Evolutionary conservation across 176 grass and related monocot genomes (phyloP), one percentile per base, ranked within the genome.

Genomic region (Lolium multiflorum): DNA sequence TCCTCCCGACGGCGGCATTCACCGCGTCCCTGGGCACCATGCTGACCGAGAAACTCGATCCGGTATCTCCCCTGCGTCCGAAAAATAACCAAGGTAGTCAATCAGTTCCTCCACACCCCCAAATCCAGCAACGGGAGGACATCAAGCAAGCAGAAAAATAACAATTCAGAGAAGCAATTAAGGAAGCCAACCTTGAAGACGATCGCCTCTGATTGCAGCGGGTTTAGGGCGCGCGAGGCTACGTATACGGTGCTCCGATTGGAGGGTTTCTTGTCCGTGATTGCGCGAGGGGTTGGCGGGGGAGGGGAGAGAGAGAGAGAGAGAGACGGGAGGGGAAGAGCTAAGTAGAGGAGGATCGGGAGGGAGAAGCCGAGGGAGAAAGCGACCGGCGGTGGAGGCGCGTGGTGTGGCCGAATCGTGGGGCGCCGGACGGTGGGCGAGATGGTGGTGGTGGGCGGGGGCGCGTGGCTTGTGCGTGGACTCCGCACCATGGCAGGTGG

Each of bases 1-100:
- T 37, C 81, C 81, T 74, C 58, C 11, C 41, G 16, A 2, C 54
- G 50, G 12, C 16, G 22, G 38, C 81, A 22, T 91, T 67, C 20
- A 48, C 82, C 54, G 52, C 46, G 18, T 88, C 89, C 64, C 81
- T 87, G 52, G 89, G 89, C 70, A 91, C 82, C 89, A 91, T 91
- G 38, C n/a, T 2, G 59, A 58, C 69, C 73, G 43, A 18, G 11
- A 68, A 50, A 5, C 21, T 18, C 37, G 82, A 65, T 18, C 76
- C 67, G 20, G 17, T 2, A 17, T 4, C 65, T 64, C 39, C 70
- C 58, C 81, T 84, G 85, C 46, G 47, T 4, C 9, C 18, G 37
- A 24, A 31, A 15, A 65, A 44, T 52, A 82, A 62, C 18, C 68
- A 84, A 50, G 31, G 61, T 51, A 16, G 11, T 22, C 21, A 17